Conservation (phyloP, 2,329 filamentous ascomycete genomes). For the Neofusicoccum laricinum region DNA sequence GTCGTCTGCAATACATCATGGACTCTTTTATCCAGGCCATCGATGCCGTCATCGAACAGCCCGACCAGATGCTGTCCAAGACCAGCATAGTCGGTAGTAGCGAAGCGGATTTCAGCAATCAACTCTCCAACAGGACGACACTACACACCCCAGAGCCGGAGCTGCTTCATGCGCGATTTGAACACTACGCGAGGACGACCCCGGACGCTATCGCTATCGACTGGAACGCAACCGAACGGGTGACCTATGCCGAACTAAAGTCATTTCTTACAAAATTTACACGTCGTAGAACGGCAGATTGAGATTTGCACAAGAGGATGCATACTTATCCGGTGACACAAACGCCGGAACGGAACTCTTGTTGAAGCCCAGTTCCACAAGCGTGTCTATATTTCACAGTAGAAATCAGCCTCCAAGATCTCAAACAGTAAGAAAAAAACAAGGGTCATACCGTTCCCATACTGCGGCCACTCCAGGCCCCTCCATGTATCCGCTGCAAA, state of each 20-base stretch:
- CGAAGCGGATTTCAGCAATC: neutral
- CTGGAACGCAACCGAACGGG: neutral
- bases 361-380: neutral
- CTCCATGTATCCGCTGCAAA: slow-evolving; percentile 33
- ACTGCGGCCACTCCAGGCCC: slow-evolving; percentile 32
- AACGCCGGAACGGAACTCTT: neutral
- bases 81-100: neutral
- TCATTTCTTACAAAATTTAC: too few relatives aligned
- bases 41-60: neutral
- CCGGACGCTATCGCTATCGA: neutral
- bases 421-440: neutral
- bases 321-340: neutral
- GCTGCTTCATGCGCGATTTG: neutral
- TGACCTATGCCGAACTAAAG: neutral
- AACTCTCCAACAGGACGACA: neutral
- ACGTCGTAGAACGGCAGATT: neutral
- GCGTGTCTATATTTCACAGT: neutral
- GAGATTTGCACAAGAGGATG: neutral
- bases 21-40: neutral
- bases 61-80: neutral
- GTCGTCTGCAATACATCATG: neutral
- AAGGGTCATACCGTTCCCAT: slow-evolving; percentile 18
- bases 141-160: neutral
- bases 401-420: too few relatives aligned
- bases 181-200: neutral